Evolutionary conservation across 768 basidiomycete species (phyloP), one percentile per base, ranked within the genome.

Genomic region (Leccinum aurantiacum): DNA sequence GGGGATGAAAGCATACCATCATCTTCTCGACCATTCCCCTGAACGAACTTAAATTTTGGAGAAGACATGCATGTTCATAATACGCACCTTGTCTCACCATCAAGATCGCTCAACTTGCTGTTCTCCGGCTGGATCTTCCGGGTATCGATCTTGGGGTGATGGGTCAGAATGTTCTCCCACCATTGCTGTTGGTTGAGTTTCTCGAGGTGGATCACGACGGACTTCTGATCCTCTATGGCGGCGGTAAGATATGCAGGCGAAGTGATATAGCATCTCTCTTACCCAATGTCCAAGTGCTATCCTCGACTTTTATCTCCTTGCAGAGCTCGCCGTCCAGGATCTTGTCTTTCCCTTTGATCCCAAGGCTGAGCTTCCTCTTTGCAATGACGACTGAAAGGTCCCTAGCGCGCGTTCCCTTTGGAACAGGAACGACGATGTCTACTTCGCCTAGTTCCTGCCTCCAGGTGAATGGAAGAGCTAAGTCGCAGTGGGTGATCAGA

Each of bases 21-120:
- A 99, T 99, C 80, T 99, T 99, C 76, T 99, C 97, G 4, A 99
- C 97, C 91, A 99, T 91, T 2, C 91, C 94, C 65, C 97, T 92
- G 68, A 3, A 38, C 65, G 52, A 41, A 41, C 4, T 56, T 71
- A 47, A 67, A 48, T 10, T 17, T 44, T 57, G 19, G 15, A 57
- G 63, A 54, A 9, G 14, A 59, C 55, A 27, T 49, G 27, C 29
- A 27, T 50, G 22, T 53, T 46, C 46, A n/a, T n/a, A 44, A 46
- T 47, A 62, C 76, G 35, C 65, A 89, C 92, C 92, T 86, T 1
- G 96, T 98, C 72, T 98, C 96, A 11, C 89, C 90, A 68, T 99
- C 97, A 22, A 99, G 82, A 69, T 99, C 97, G 71, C 94, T 91
- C 56, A 99, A 80, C 72, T 97, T 96, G 71, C 95, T 95, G 72